Evolutionary conservation across 768 basidiomycete species (phyloP), one percentile per base, ranked within the genome.

Genomic region (Rhizopogon sp.): DNA sequence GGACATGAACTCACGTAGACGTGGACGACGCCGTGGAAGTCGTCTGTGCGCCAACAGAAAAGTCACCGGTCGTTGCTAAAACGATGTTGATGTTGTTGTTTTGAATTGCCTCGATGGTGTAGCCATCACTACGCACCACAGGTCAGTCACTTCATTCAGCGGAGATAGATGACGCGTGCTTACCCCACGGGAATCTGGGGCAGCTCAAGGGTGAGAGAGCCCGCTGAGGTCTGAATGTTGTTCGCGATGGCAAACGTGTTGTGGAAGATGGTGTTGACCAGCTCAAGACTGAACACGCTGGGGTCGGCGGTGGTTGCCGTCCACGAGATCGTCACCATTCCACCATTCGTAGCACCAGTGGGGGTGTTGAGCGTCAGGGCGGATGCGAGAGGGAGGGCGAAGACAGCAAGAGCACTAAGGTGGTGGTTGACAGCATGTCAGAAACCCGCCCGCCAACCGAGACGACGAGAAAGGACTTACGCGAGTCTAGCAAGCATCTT

Each of bases 171-270:
- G 33, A 22, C 45, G 16, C 5, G 0, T 1, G 52, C 63, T 37
- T 60, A 86, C 85, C 69, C 71, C 9, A 53, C 56, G 8, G 78
- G 77, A 28, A 87, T 74, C 17, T 71, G 49, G 16, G 83, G 83
- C 3, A 87, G 56, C 0, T 50, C 39, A n/a, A 87, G 13, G 1
- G 71, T 73, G 2, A 79, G 1, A 1, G 60, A 39, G 0, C 72
- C 71, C 5, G 50, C 11, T 1, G 69, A 40, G 1, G 80, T 72
- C 20, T 70, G 54, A 2, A 87, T 71, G 56, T 80, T 82, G 74
- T 78, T 84, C 11, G 75, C 78, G 53, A 88, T 74, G 44, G 79
- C 84, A 46, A 76, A 80, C 0, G 72, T 52, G 53, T 80, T 68
- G 70, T 85, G 72, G 76, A 87, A 87, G 1, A 29, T 22, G 0